These are phyloP conservation scores for Emergomyces africanus DNA, from an alignment of 2,329 filamentous ascomycete species.

Conservation along the genomic window DNA sequence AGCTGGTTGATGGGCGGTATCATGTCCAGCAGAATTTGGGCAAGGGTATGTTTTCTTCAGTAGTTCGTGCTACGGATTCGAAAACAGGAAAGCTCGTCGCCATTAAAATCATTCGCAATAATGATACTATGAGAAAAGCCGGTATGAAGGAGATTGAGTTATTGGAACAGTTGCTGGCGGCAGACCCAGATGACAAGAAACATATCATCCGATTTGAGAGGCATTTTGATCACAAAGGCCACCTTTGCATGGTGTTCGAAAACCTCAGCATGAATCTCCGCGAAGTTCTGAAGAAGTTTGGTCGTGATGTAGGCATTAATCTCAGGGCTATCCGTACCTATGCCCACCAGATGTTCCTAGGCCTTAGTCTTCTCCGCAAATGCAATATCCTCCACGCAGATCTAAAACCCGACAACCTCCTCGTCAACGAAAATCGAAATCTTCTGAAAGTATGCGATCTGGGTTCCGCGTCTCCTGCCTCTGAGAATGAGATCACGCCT, in stretches of 20 bases:
- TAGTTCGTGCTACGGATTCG: constrained; percentile 76
- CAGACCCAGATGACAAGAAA: constrained; percentile 79
- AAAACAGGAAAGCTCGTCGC: constrained; percentile 67
- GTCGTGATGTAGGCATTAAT: constrained; percentile 86
- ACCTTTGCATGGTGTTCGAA: constrained; percentile 95
- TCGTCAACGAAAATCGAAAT: constrained; percentile 75
- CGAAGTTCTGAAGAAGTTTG: constrained; percentile 91
- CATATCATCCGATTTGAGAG: constrained; percentile 82
- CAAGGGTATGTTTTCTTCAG: constrained; percentile 91
- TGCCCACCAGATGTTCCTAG: constrained; percentile 87
- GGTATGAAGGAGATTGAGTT: constrained; percentile 93
- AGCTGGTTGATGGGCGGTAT: constrained; percentile 79
- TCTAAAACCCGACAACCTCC: constrained; percentile 93
- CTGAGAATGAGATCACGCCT: constrained; percentile 83
- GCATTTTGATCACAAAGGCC: constrained; percentile 84
- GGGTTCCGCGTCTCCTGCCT: constrained; percentile 85
- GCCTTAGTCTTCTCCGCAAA: constrained; percentile 74
- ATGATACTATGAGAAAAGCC: constrained; percentile 81
- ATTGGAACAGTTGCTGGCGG: constrained; percentile 69
- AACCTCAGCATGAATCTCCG: constrained; percentile 84
- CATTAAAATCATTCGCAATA: constrained; percentile 96
- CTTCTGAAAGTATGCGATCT: constrained; percentile 91
- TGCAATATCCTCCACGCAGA: constrained; percentile 93
- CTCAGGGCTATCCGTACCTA: constrained; percentile 76
- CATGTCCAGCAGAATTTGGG: constrained; percentile 78